phyloP scores from a whole-genome alignment of 2,329 filamentous ascomycete genomes.

The Fusarium siculi region DNA sequence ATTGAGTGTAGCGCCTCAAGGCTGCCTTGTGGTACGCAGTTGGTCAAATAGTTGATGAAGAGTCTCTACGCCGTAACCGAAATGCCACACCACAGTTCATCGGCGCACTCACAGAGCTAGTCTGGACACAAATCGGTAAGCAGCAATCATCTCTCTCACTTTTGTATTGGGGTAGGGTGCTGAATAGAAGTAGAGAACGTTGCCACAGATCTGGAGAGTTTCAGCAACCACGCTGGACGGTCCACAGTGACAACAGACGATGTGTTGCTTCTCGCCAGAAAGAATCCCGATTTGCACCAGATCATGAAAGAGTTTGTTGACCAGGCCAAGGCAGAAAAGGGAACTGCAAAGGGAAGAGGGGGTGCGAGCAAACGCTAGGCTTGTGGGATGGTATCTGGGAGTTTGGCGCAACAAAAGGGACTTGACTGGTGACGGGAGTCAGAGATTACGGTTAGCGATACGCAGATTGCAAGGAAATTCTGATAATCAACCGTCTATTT shows the following conservation, averaged over 20 bases:
- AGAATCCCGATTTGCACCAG: constrained; percentile 85
- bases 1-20: constrained; percentile 74
- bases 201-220: constrained; percentile 66
- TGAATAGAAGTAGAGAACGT: constrained; percentile 59
- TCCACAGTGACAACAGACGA: constrained; percentile 85
- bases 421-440: neutral
- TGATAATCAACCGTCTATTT: neutral
- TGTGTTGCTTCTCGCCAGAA: constrained; percentile 84
- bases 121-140: constrained; percentile 85
- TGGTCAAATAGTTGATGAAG: constrained; percentile 88
- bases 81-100: constrained; percentile 96
- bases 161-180: neutral
- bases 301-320: constrained; percentile 79
- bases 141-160: neutral
- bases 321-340: constrained; percentile 60
- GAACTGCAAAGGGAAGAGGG: constrained; percentile 38
- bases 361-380: constrained; percentile 50
- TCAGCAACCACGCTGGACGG: constrained; percentile 80
- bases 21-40: constrained; percentile 85
- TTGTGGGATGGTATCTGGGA: constrained; percentile 8
- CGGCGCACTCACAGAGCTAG: constrained; percentile 84
- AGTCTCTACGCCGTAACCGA: constrained; percentile 69
- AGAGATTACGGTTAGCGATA: neutral
- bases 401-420: constrained; percentile 24
- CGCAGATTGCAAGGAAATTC: neutral